Evolutionary conservation across 352 stramenopile genomes (phyloP), one percentile per base, ranked within the genome.

Genomic region (Peronospora destructor): DNA sequence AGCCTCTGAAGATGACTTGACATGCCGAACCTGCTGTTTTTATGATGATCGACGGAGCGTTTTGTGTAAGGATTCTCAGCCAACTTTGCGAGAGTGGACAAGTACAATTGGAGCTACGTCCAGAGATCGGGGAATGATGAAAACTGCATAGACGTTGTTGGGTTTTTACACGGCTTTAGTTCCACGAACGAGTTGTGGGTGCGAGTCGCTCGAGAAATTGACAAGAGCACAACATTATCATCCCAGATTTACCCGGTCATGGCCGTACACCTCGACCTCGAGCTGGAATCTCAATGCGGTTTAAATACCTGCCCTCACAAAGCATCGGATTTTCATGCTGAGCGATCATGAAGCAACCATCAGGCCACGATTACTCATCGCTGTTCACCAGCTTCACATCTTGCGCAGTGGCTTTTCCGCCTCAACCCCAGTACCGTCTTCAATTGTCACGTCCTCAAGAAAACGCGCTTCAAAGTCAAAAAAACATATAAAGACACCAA

Each of bases 91-190:
- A 50, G 26, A 16, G 55, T 79, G 6, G 64, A 76, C 68, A 52
- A 71, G 32, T 76, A 85, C 52, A 73, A 73, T 44, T 89, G 75
- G 75, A 81, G 69, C 32, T 89, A 83, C 70, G 77, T 87, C 28
- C 71, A 87, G 49, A 60, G 70, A 16, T 49, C 61, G 25, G 68
- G 58, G n/a, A 67, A 71, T 25, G 59, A 61, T 28, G 38, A 71
- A 3, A 44, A 71, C 4, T 32, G 41, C 7, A 62, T 61, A 8
- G 72, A 83, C 41, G 52, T 73, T 4, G 66, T 87, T 0, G 63
- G 87, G 9, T 82, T 87, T 35, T 51, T 87, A 25, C 76, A 87
- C 25, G 79, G 76, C 42, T 90, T 87, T 42, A 81, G 70, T 38
- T 76, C 71, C 25, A 54, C 71, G 39, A 87, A 86, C 43, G 72